Percentiles rank a stretch among this genome's conserved stretches.
phyloP scores from a whole-genome alignment of 805 yeast genomes.

The Myxozyma neglecta region DNA sequence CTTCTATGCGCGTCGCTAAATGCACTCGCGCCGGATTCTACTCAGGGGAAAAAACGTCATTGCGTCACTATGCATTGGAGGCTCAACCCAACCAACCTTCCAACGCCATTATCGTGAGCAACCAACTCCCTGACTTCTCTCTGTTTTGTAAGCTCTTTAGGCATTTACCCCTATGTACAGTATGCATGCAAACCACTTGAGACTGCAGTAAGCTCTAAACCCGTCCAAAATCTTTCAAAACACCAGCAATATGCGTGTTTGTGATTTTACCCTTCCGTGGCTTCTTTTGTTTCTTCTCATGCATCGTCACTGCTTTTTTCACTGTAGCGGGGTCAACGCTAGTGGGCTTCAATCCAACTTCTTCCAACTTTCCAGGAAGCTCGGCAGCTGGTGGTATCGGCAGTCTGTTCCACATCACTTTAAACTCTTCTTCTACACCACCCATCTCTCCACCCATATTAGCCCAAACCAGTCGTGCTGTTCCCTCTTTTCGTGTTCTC shows the following conservation, averaged over 20 bases:
- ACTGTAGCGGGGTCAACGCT: constrained; percentile 96
- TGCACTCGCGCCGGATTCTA: background rate
- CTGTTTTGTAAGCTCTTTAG: no score
- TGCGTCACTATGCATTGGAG: background rate
- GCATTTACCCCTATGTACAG: background rate
- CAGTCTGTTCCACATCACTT: constrained; percentile 73
- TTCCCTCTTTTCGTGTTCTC: constrained; percentile 87
- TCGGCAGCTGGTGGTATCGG: constrained; percentile 80
- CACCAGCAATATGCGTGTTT: constrained; percentile 94
- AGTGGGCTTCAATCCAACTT: constrained; percentile 91
- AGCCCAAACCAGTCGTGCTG: constrained; percentile 93
- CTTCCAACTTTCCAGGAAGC: constrained; percentile 72
- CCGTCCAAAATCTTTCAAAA: constrained; percentile 68
- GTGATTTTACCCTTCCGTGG: constrained; percentile 93
- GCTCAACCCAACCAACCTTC: background rate
- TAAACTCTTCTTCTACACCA: constrained; percentile 76
- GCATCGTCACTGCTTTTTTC: constrained; percentile 59
- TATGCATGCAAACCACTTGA: background rate
- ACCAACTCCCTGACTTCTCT: no score
- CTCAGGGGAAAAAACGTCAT: background rate
- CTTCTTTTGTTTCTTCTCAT: constrained; percentile 78
- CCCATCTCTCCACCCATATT: constrained; percentile 75
- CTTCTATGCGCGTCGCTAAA: background rate
- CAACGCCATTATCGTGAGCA: background rate
- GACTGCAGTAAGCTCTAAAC: background rate